Evolutionary conservation across 345 rosid genomes (phyloP).

Genomic region (Clausena lansium): DNA sequence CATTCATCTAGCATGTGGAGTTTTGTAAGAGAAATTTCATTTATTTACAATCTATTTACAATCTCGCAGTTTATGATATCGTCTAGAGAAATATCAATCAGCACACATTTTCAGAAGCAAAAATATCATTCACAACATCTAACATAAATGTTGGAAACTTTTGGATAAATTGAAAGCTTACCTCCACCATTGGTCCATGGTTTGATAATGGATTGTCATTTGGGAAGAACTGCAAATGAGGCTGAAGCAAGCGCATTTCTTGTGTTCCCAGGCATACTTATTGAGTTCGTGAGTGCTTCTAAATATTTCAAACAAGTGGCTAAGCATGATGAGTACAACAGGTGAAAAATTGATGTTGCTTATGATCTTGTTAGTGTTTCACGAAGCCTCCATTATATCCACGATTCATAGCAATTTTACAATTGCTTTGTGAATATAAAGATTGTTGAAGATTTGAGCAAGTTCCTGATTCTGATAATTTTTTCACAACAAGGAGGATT

Average conservation of each 20-base stretch:
- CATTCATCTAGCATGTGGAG: neutral
- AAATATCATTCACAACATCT: neutral
- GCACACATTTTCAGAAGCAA: neutral
- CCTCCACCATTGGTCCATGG: neutral
- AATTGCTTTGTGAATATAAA: slow-evolving; percentile 69
- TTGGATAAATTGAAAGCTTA: neutral
- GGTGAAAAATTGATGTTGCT: slow-evolving; percentile 90
- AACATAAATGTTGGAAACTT: neutral
- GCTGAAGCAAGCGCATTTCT: slow-evolving; percentile 46
- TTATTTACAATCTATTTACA: neutral
- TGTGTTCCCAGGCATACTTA: slow-evolving; percentile 63
- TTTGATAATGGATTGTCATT: neutral
- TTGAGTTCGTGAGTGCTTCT: slow-evolving; percentile 81
- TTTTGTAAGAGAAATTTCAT: neutral
- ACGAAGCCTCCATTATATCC: slow-evolving; percentile 91
- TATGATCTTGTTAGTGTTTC: slow-evolving; percentile 84
- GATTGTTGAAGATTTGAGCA: slow-evolving; percentile 83
- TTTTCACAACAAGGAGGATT: slow-evolving; percentile 94
- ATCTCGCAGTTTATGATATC: neutral
- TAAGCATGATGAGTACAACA: slow-evolving; percentile 83
- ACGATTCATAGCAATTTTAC: slow-evolving; percentile 90
- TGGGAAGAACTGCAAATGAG: slow-evolving; percentile 57
- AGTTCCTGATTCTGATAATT: slow-evolving; percentile 88
- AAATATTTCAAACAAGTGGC: slow-evolving; percentile 94
- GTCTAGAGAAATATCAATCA: neutral